Evolutionary conservation across 108 stramenopile genomes (phyloP).

Genomic region (Phaeodactylum tricornutum): DNA sequence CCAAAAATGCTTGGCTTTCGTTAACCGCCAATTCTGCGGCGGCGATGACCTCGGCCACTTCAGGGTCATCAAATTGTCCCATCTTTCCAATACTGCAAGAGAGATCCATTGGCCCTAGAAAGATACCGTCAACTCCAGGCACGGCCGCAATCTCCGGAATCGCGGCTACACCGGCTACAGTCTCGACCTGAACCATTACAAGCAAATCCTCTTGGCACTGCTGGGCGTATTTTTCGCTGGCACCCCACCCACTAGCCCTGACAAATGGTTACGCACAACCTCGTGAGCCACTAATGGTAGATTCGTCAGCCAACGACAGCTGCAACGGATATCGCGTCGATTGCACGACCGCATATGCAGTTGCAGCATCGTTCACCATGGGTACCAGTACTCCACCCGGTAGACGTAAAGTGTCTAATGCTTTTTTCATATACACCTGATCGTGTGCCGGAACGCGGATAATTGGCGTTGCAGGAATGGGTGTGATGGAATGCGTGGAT

Average conservation of each 20-base stretch:
- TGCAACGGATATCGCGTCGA: constrained; percentile 19
- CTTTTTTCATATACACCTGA: constrained; percentile 15
- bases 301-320: neutral
- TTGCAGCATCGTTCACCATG: constrained; percentile 18
- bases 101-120: constrained; percentile 24
- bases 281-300: constrained; percentile 8
- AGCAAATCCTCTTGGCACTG: constrained; percentile 12
- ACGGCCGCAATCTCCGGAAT: constrained; percentile 16
- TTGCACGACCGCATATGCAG: constrained; percentile 10
- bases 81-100: constrained; percentile 19
- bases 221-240: constrained; percentile 5
- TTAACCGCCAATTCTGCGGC: constrained; percentile 14
- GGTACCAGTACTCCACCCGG: constrained; percentile 28
- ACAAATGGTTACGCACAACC: constrained; percentile 24
- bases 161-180: constrained; percentile 4
- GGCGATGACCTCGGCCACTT: constrained; percentile 9
- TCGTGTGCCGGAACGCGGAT: constrained; percentile 15
- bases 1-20: constrained; percentile 8
- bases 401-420: constrained; percentile 13
- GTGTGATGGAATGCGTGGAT: neutral
- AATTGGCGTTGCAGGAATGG: neutral
- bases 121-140: constrained; percentile 20
- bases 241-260: constrained; percentile 15
- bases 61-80: constrained; percentile 19
- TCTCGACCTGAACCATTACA: constrained; percentile 22